These are phyloP conservation scores for Irpex sp. DNA, from an alignment of 1,284 basidiomycete species.

Conservation along the genomic window DNA sequence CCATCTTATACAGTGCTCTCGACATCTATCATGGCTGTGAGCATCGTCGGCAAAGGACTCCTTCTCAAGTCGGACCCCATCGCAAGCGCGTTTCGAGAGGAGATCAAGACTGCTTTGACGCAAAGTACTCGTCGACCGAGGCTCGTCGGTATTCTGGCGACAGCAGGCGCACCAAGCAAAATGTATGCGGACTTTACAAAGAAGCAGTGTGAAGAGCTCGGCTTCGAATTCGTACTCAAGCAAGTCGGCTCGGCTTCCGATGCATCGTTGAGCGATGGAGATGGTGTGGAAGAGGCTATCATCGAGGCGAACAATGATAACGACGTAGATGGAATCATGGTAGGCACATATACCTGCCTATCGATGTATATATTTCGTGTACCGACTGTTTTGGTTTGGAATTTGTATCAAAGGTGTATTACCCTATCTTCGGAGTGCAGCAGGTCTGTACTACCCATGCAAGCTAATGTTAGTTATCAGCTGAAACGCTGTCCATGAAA, in stretches of 20 bases:
- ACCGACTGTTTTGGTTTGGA: conserved; percentile 1
- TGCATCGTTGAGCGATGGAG: conserved; percentile 45
- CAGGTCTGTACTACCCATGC: conserved; percentile 51
- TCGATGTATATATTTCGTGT: conserved; percentile 8
- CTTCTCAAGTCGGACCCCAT: conserved; percentile 74
- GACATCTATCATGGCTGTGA: conserved; percentile 6
- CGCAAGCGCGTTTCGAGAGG: conserved; percentile 63
- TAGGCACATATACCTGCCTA: conserved; percentile 32
- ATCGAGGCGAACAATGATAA: conserved; percentile 91
- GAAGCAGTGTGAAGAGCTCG: conserved; percentile 87
- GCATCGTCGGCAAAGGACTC: conserved; percentile 55
- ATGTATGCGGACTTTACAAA: conserved; percentile 93
- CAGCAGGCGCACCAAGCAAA: conserved; percentile 82
- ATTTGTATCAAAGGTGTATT: conserved; percentile 69
- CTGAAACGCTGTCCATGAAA: conserved; percentile 9
- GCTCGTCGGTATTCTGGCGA: conserved; percentile 91
- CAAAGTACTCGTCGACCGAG: conserved; percentile 52
- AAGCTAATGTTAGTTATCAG: conserved; percentile 7
- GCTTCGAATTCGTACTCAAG: conserved; percentile 83
- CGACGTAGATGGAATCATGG: conserved; percentile 94
- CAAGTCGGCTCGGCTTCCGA: conserved; percentile 65
- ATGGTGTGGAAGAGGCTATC: conserved; percentile 91
- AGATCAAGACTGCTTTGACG: conserved; percentile 53
- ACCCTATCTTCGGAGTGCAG: conserved; percentile 84
- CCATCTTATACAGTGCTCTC: neutral